phyloP scores from a whole-genome alignment of 2,329 filamentous ascomycete genomes.

The Sclerotinia subarctica region DNA sequence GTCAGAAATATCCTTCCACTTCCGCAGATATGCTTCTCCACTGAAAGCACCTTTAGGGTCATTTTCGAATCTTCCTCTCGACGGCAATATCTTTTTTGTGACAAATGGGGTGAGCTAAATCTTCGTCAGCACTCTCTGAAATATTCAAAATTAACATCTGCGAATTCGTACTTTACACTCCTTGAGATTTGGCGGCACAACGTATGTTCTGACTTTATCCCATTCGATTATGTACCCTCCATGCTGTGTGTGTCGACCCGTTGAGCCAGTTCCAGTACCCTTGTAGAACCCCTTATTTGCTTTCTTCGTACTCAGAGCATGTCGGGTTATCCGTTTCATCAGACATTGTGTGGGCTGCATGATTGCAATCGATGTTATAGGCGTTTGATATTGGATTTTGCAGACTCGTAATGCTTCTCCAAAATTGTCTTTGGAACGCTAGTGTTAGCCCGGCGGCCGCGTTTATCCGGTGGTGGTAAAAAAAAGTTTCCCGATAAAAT shows the following conservation, averaged over 20 bases:
- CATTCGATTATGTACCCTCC: constrained; percentile 84
- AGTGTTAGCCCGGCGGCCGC: constrained; percentile 28
- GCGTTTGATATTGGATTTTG: constrained; percentile 7
- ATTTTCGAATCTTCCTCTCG: constrained; percentile 50
- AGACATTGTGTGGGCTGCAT: constrained; percentile 70
- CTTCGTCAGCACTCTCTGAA: constrained; percentile 24
- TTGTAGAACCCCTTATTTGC: constrained; percentile 96
- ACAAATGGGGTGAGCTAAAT: constrained; percentile 77
- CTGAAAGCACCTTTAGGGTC: constrained; percentile 57
- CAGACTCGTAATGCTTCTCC: constrained; percentile 10
- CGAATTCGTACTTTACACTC: constrained; percentile 63
- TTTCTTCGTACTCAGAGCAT: constrained; percentile 86
- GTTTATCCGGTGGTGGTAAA: constrained; percentile 10
- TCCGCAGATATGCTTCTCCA: constrained; percentile 59
- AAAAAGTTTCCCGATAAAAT: constrained; percentile 33
- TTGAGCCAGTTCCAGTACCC: constrained; percentile 82
- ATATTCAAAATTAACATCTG: not conserved
- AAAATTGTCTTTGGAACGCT: constrained; percentile 18
- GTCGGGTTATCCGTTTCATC: constrained; percentile 66
- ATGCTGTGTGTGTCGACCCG: constrained; percentile 79
- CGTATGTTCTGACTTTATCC: constrained; percentile 86
- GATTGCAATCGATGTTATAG: constrained; percentile 18
- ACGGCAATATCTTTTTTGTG: constrained; percentile 53
- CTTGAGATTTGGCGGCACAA: constrained; percentile 66
- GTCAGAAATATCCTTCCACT: constrained; percentile 53